Evolutionary conservation across 148 eudicot species (phyloP).

Genomic region (Amaranthus cruentus): DNA sequence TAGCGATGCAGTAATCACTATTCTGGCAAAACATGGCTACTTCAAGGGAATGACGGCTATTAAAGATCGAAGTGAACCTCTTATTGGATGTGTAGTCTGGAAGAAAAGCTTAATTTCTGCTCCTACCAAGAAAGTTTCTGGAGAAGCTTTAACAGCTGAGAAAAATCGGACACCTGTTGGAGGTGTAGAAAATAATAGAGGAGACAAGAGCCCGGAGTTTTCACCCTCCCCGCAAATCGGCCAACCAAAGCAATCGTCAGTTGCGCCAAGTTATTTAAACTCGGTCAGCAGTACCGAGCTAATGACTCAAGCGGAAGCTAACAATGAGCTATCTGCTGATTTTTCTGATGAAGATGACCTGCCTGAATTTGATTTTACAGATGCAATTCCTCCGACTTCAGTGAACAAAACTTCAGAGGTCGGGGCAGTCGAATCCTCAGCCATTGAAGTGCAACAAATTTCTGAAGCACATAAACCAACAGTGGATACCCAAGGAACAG

Average conservation of each 20-base stretch:
- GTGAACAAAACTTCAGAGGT: conserved; percentile 17
- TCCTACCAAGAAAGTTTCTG: conserved; percentile 21
- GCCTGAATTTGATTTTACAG: conserved; percentile 66
- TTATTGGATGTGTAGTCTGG: conserved; percentile 82
- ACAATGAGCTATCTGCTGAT: conserved; percentile 16
- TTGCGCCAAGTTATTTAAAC: conserved; percentile 13
- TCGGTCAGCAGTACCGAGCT: conserved; percentile 8
- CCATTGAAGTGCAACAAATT: conserved; percentile 16
- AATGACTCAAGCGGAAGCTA: conserved; percentile 21
- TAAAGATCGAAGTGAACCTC: conserved; percentile 41
- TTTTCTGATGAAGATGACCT: conserved; percentile 61
- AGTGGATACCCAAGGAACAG: conserved; percentile 19
- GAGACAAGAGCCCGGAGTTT: conserved; percentile 17
- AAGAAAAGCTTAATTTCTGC: conserved; percentile 38
- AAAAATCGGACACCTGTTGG: conserved; percentile 28
- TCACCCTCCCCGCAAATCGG: conserved; percentile 9
- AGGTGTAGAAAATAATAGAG: conserved; percentile 17
- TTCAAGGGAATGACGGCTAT: conserved; percentile 55
- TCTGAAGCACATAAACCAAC: conserved; percentile 13
- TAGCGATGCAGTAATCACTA: conserved; percentile 52
- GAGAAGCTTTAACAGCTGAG: conserved; percentile 6
- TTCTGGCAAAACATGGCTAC: conserved; percentile 69
- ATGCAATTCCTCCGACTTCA: conserved; percentile 25
- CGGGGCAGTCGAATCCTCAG: conserved; percentile 17
- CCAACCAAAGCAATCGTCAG: conserved; percentile 5